These are phyloP conservation scores for Ophiosphaerella narmari DNA, from an alignment of 2,329 filamentous ascomycete species.

Conservation along the genomic window DNA sequence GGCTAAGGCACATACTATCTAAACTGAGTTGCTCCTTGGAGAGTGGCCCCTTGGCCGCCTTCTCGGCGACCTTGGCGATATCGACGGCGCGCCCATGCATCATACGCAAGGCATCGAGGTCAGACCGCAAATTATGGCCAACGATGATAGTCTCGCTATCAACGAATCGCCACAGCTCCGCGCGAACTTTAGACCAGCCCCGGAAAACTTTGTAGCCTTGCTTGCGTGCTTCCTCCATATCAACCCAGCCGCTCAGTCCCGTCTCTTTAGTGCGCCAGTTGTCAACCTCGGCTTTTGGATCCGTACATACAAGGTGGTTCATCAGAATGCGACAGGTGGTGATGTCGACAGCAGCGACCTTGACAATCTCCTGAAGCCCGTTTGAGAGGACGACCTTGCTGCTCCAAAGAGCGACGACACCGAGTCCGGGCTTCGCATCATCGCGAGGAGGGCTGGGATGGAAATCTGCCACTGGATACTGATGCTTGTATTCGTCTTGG, in stretches of 20 bases:
- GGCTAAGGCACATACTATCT: conserved; percentile 33
- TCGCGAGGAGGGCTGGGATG: conserved; percentile 20
- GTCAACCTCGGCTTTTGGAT: conserved; percentile 21
- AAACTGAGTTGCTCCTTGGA: conserved; percentile 37
- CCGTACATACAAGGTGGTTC: conserved; percentile 37
- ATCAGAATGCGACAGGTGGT: conserved; percentile 37
- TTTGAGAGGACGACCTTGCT: conserved; percentile 33
- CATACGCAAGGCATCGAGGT: conserved; percentile 42
- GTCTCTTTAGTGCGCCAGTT: conserved; percentile 34
- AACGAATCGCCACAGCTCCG: conserved; percentile 35
- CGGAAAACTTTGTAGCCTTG: conserved; percentile 39
- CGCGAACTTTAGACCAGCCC: conserved; percentile 38
- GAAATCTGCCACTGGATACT: conserved; percentile 27
- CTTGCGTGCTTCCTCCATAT: conserved; percentile 33
- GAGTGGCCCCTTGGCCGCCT: conserved; percentile 38
- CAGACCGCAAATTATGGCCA: conserved; percentile 39
- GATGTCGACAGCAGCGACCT: conserved; percentile 40
- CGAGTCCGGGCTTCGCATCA: conserved; percentile 13
- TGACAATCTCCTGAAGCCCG: conserved; percentile 32
- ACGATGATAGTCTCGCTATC: conserved; percentile 42
- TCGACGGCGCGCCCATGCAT: conserved; percentile 42
- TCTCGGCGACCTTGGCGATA: conserved; percentile 36
- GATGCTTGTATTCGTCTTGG: conserved; percentile 19
- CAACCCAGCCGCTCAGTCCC: conserved; percentile 25
- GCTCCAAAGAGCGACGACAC: conserved; percentile 32